These are phyloP conservation scores for Solanum medicagineum DNA, from an alignment of 257 asterid species.

Conservation along the genomic window DNA sequence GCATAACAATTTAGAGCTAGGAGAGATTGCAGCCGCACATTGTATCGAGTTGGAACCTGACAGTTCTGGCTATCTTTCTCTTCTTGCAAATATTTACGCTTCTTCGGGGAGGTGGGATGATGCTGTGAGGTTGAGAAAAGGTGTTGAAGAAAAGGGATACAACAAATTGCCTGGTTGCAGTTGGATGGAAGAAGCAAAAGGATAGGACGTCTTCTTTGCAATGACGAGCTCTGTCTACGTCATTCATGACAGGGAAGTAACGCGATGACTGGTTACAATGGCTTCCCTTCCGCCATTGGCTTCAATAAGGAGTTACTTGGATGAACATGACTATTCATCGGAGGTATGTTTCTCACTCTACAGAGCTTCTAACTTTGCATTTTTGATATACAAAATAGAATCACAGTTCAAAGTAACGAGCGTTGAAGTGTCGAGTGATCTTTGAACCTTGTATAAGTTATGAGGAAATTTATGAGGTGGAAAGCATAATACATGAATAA, in stretches of 20 bases:
- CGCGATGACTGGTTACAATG: neutral
- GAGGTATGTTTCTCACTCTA: neutral
- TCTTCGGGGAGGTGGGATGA: conserved; percentile 82
- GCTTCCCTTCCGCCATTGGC: neutral
- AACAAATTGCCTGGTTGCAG: conserved; percentile 60
- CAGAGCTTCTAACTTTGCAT: neutral
- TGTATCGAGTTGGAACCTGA: conserved; percentile 72
- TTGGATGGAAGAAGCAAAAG: conserved; percentile 31
- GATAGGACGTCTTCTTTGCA: neutral
- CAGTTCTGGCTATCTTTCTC: conserved; percentile 52
- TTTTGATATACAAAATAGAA: neutral
- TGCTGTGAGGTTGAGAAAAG: conserved; percentile 46
- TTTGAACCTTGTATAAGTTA: neutral
- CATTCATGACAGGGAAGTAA: neutral
- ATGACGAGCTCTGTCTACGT: neutral
- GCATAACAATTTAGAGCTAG: conserved; percentile 68
- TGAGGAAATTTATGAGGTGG: too few relatives aligned
- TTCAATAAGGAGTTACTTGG: neutral
- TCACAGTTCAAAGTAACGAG: neutral
- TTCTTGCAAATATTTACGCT: conserved; percentile 73
- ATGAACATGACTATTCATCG: neutral
- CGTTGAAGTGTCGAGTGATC: neutral
- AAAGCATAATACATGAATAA: too few relatives aligned
- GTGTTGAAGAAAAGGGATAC: conserved; percentile 35
- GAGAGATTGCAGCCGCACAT: conserved; percentile 51